These are phyloP conservation scores for Chrysoporthe deuterocubensis DNA, from an alignment of 2,329 filamentous ascomycete species.

Conservation along the genomic window DNA sequence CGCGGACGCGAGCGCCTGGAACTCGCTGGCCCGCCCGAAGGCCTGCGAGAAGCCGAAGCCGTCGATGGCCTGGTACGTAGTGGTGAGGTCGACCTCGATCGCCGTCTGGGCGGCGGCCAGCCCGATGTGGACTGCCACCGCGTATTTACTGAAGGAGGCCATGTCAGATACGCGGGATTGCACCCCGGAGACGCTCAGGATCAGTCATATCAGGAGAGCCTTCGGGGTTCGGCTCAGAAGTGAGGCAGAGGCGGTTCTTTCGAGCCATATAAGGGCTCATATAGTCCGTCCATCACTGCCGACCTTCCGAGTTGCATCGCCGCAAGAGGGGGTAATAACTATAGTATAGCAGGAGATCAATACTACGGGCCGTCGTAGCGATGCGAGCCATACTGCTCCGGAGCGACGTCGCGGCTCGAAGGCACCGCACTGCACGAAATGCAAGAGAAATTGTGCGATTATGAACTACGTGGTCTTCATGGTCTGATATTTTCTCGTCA, in stretches of 20 bases:
- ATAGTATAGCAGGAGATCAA: neutral
- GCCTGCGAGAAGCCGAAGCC: slow-evolving; percentile 55
- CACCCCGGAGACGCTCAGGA: neutral
- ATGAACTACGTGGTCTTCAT: neutral
- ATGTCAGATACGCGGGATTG: neutral
- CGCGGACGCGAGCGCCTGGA: slow-evolving; percentile 39
- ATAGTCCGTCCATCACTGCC: neutral
- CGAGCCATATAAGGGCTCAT: neutral
- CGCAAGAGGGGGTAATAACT: neutral
- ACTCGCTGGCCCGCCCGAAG: slow-evolving; percentile 48
- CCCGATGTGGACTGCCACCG: neutral
- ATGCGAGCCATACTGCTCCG: neutral
- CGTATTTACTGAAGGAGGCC: neutral
- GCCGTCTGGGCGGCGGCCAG: slow-evolving; percentile 31
- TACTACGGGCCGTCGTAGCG: slow-evolving; percentile 10
- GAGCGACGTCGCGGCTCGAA: neutral
- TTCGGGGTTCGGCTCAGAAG: neutral
- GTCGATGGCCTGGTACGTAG: slow-evolving; percentile 44
- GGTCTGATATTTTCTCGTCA: neutral
- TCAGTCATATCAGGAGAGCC: too few relatives aligned
- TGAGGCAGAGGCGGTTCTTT: neutral
- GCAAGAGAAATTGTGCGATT: neutral
- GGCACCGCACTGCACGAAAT: neutral
- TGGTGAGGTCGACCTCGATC: slow-evolving; percentile 36
- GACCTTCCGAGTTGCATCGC: neutral